Conservation (phyloP, 1,284 basidiomycete species). For the Coniferiporia sulphurascens region DNA sequence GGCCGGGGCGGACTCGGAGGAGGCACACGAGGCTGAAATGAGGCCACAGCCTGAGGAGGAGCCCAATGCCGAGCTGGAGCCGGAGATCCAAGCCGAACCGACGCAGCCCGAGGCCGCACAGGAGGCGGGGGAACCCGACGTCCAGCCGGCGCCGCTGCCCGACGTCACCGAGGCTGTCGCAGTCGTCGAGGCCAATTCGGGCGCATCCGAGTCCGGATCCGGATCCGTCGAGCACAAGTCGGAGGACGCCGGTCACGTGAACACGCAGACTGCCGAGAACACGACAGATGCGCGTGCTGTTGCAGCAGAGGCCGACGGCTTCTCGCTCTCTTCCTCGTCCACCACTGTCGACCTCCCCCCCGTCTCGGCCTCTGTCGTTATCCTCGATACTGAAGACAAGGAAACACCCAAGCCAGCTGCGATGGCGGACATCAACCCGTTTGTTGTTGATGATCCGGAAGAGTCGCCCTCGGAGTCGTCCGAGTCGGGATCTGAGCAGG, state of each 20-base stretch:
- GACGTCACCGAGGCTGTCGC: too few species aligned
- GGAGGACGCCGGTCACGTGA: neutral
- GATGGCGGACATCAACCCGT: conserved; percentile 17
- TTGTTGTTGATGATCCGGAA: conserved; percentile 20
- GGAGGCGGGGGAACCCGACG: neutral
- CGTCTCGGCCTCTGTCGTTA: neutral
- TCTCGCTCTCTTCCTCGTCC: conserved; percentile 14
- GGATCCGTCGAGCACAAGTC: neutral
- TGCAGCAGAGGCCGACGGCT: conserved; percentile 3
- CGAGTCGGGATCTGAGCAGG: conserved; percentile 1
- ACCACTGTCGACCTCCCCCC: conserved; percentile 14
- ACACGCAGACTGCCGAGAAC: conserved; percentile 1
- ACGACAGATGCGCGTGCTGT: conserved; percentile 20
- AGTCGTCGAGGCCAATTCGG: too few species aligned
- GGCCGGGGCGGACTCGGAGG: neutral
- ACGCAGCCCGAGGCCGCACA: neutral
- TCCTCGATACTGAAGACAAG: neutral
- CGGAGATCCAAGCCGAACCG: neutral
- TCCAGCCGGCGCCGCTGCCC: too few species aligned
- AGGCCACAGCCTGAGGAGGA: neutral
- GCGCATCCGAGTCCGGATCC: too few species aligned
- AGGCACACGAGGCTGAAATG: neutral
- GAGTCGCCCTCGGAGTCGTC: conserved; percentile 16
- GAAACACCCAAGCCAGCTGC: neutral
- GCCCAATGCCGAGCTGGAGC: neutral